Base-by-base conservation (phyloP, 2,329 filamentous ascomycete genomes). In the Cladosporium oxysporum region DNA sequence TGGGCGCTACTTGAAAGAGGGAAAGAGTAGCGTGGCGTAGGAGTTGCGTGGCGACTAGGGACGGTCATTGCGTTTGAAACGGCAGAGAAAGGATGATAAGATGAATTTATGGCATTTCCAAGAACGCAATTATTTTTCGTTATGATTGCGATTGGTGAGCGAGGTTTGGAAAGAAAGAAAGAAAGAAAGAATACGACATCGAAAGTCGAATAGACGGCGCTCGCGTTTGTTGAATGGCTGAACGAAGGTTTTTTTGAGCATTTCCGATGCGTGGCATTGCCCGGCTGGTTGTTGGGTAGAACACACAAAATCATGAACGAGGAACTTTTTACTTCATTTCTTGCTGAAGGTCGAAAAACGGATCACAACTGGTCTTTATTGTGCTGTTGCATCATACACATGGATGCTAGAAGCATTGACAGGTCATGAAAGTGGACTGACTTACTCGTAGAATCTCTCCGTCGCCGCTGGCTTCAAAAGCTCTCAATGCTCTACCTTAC, bases 1-100 rank as follows among this genome's bases (percentile, higher is more conserved):
- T 37, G 71, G 69, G 68, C 68, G 68, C 41, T 78, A 78, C 58
- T 26, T 73, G 52, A 70, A 74, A 58, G 69, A 68, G 21, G 66
- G 67, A 57, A 59, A 53, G 31, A 55, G 52, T 5, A 55, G 52
- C 29, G 52, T 55, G 29, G 52, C 29, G 5, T 55, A 53, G 18
- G 18, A 8, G n/a, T 10, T 10, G 26, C 12, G 28, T 28, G 23
- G 12, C 10, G 14, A n/a, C 6, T 4, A 7, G 1, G 11, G 8
- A 4, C 16, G 5, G 1, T 31, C 7, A 5, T 28, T 18, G 16
- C 28, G 5, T 12, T 21, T 21, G 28, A 29, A n/a, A 31, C 18
- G 18, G 50, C 26, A 33, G 50, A 53, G 23, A 47, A 55, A 33
- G 21, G 52, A 55, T 55, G 52, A 55, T 55, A 31, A 21, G 52